A percentile compares a stretch with the other conserved stretches of the same genome.
Conservation (phyloP, 805 yeast genomes). For the Saccharomycopsis malanga region DNA sequence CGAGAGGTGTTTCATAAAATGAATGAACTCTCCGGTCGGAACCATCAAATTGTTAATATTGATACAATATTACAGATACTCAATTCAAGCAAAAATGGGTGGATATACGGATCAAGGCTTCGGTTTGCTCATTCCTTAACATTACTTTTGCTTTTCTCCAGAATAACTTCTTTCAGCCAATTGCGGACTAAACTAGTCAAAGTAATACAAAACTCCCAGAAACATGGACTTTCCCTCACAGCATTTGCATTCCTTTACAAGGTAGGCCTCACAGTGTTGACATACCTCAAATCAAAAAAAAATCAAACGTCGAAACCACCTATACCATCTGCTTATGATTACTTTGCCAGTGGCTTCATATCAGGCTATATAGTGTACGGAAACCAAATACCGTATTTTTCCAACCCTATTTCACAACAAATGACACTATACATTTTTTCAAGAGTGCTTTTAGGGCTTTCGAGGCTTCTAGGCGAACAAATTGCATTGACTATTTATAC, state of each 20-base stretch:
- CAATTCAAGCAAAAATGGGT: slow-evolving; percentile 10
- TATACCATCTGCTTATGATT: neutral
- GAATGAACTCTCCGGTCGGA: too few relatives aligned
- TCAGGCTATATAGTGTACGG: slow-evolving; percentile 17
- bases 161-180: neutral
- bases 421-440: slow-evolving; percentile 15
- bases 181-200: neutral
- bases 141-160: slow-evolving; percentile 3
- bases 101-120: slow-evolving; percentile 15
- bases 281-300: neutral
- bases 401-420: slow-evolving; percentile 15
- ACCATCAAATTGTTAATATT: too few relatives aligned
- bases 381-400: slow-evolving; percentile 10
- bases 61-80: neutral
- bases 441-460: slow-evolving; percentile 14
- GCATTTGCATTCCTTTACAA: slow-evolving; percentile 15
- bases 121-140: slow-evolving; percentile 19
- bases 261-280: neutral
- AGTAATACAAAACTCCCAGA: slow-evolving; percentile 8
- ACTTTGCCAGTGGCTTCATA: slow-evolving; percentile 9
- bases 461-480: slow-evolving; percentile 11
- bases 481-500: neutral
- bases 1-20: too few relatives aligned
- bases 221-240: slow-evolving; percentile 16
- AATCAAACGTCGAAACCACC: neutral